These are phyloP conservation scores for Salvia miltiorrhiza DNA, from an alignment of 257 asterid species.

Conservation along the genomic window DNA sequence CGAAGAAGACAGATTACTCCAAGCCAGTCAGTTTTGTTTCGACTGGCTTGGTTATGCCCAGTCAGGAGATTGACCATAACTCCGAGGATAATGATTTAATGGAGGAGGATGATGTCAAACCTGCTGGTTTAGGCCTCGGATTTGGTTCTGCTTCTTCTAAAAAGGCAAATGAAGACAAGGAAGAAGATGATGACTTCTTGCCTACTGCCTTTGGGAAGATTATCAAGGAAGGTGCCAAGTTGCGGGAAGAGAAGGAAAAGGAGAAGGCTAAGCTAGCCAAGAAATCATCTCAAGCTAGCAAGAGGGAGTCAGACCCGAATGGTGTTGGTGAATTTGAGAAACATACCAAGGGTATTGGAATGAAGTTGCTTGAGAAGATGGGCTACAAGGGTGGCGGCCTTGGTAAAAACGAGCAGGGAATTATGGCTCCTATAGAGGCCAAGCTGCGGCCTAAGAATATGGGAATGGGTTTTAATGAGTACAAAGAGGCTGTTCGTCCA, in stretches of 20 bases:
- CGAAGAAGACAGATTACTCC: conserved; percentile 51
- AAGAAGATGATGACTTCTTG: conserved; percentile 44
- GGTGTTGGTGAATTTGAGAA: conserved; percentile 69
- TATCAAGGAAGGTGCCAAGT: conserved; percentile 65
- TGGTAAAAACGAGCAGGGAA: conserved; percentile 86
- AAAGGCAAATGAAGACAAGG: conserved; percentile 19
- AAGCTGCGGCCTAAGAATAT: conserved; percentile 76
- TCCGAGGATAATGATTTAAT: conserved; percentile 37
- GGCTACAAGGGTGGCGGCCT: conserved; percentile 95
- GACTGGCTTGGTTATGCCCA: conserved; percentile 59
- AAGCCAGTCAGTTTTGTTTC: conserved; percentile 80
- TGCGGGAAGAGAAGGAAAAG: conserved; percentile 60
- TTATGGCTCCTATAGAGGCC: conserved; percentile 71
- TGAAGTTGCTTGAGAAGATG: conserved; percentile 79
- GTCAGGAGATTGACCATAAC: conserved; percentile 51
- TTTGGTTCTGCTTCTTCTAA: conserved; percentile 39
- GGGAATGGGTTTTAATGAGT: conserved; percentile 95
- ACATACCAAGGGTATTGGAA: conserved; percentile 77
- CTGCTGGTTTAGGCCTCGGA: conserved; percentile 48
- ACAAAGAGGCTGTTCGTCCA: conserved; percentile 54
- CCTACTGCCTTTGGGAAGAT: conserved; percentile 73
- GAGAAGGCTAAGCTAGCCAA: conserved; percentile 57
- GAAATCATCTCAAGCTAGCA: conserved; percentile 42
- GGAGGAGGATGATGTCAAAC: conserved; percentile 36
- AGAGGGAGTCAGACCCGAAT: conserved; percentile 39